A percentile compares a stretch with the other conserved stretches of the same genome.
phyloP scores from a whole-genome alignment of 2,329 filamentous ascomycete species.

The Byssothecium circinans region DNA sequence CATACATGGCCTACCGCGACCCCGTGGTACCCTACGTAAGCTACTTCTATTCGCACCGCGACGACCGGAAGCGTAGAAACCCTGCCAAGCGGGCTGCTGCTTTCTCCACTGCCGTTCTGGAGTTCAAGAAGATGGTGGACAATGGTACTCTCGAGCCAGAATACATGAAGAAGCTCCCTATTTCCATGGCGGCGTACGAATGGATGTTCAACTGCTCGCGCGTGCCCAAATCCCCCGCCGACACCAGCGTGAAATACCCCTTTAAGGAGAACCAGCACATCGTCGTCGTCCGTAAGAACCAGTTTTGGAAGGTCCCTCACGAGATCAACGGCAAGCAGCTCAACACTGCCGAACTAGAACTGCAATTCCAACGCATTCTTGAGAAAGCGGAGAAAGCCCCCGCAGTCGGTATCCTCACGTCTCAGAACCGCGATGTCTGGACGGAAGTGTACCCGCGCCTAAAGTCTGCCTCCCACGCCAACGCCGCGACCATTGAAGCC shows the following conservation, averaged over 20 bases:
- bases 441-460: constrained; percentile 69
- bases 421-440: constrained; percentile 93
- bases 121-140: constrained; percentile 95
- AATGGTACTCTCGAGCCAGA: constrained; percentile 83
- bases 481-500: constrained; percentile 73
- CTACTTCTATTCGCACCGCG: constrained; percentile 98
- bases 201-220: constrained; percentile 98
- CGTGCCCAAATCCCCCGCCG: constrained; percentile 77
- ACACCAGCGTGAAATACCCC: constrained; percentile 81
- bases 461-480: constrained; percentile 73
- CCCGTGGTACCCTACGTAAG: constrained; percentile 97
- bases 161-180: constrained; percentile 97
- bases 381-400: constrained; percentile 71
- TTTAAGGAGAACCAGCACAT: constrained; percentile 80
- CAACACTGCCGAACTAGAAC: constrained; percentile 85
- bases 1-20: constrained; percentile 91
- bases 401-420: constrained; percentile 81
- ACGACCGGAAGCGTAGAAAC: constrained; percentile 84
- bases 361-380: constrained; percentile 85
- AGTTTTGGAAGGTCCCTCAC: constrained; percentile 90
- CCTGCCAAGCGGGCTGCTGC: constrained; percentile 92
- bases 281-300: constrained; percentile 88
- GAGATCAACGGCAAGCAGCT: constrained; percentile 82
- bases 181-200: constrained; percentile 97
- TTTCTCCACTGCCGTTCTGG: constrained; percentile 79